Evolutionary conservation across 2,329 filamentous ascomycete species (phyloP).

Genomic region (Cyphellophora europaea): DNA sequence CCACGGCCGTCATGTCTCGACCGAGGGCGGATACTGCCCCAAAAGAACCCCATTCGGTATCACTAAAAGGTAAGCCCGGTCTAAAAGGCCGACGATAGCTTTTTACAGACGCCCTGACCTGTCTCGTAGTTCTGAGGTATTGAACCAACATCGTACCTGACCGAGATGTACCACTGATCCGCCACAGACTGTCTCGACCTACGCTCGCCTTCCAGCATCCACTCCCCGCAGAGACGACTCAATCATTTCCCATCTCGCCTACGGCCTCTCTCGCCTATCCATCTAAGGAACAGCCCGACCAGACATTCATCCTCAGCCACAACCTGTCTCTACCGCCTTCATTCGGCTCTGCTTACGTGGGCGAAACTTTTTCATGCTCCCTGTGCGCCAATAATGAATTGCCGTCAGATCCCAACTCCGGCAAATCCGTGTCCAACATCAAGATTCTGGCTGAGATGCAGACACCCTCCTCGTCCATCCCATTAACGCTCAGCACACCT

Average conservation of each 20-base stretch:
- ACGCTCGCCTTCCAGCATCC: conserved; percentile 37
- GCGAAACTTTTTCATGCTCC: conserved; percentile 89
- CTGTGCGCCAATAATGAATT: conserved; percentile 91
- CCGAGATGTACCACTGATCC: not conserved
- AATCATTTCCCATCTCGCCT: conserved; percentile 33
- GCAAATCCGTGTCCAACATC: conserved; percentile 58
- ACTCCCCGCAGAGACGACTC: conserved; percentile 28
- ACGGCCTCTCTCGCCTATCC: conserved; percentile 70
- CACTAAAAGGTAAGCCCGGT: conserved; percentile 51
- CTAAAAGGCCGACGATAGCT: conserved; percentile 5
- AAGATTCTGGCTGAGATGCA: conserved; percentile 90
- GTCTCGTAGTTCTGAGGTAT: conserved; percentile 45
- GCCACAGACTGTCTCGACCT: conserved; percentile 63
- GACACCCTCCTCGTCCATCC: conserved; percentile 66
- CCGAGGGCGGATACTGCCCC: conserved; percentile 31
- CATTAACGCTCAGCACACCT: conserved; percentile 41
- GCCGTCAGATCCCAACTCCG: conserved; percentile 26
- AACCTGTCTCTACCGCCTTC: conserved; percentile 74
- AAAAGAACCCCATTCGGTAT: conserved; percentile 71
- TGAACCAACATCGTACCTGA: not conserved
- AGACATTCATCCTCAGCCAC: conserved; percentile 41
- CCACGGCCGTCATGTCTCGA: conserved; percentile 34
- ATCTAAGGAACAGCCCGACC: conserved; percentile 32
- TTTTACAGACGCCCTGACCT: conserved; percentile 3
- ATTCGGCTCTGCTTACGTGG: conserved; percentile 91